Base-by-base conservation (phyloP, 140 eudicot genomes). In the Flaveria floridana region DNA sequence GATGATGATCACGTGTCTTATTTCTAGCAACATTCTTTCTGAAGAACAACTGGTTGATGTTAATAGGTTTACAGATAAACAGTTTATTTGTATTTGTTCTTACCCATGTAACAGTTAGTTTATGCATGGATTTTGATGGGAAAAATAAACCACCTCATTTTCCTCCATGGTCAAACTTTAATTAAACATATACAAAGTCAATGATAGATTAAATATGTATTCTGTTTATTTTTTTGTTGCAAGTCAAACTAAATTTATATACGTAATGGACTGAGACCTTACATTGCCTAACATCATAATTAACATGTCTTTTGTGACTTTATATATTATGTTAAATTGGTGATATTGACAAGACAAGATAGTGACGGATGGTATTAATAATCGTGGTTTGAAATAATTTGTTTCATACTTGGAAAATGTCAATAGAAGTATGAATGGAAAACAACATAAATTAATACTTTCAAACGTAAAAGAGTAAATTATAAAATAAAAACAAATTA, bases 11-110 rank as follows among this genome's bases (percentile, higher is more conserved):
- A 0, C 21, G 66, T 14, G 48, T 18, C 13, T 34, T 65, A 13
- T 52, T 44, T 19, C 77, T 26, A 34, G 72, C 77, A 70, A 78
- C 78, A 63, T 37, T 78, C 78, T 78, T 59, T 58, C 63, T n/a
- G 8, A 69, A 58, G 62, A 69, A 70, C 19, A 20, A 34, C 21
- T 23, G 56, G 37, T 52, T 2, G 70, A 73, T 10, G 69, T 39
- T 10, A 53, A 52, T 65, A 72, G 75, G 73, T 71, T 63, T 63
- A 71, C 46, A 11, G 50, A 20, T 71, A 34, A 16, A 9, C 1
- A 64, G 82, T 55, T 16, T 65, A 47, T 20, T 37, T 16, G 37
- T 71, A 50, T 78, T 63, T 51, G 34, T 39, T 79, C 18, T 16
- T 34, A 14, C 12, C 15, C 3, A 68, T 78, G 73, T 71, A 71